These are phyloP conservation scores for Fusarium anguioides DNA, from an alignment of 2,329 filamentous ascomycete species.

Conservation along the genomic window DNA sequence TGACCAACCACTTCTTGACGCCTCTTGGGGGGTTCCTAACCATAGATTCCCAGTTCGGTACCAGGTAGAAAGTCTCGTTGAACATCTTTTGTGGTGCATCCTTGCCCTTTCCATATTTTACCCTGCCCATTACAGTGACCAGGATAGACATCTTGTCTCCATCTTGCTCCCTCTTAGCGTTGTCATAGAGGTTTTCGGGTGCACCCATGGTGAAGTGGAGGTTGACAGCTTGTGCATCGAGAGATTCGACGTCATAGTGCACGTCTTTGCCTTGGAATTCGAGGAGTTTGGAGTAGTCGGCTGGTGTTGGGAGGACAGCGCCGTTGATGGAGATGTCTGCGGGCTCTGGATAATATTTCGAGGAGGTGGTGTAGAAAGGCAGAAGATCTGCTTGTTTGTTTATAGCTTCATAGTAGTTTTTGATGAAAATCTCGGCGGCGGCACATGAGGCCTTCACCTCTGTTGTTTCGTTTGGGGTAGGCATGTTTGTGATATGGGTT, in stretches of 20 bases:
- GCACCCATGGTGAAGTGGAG: slow-evolving; percentile 69
- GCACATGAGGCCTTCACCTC: slow-evolving; percentile 58
- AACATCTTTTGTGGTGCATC: slow-evolving; percentile 76
- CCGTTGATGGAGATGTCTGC: slow-evolving; percentile 86
- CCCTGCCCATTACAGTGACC: slow-evolving; percentile 78
- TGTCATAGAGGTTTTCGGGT: slow-evolving; percentile 57
- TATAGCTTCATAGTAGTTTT: slow-evolving; percentile 80
- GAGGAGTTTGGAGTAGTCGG: slow-evolving; percentile 75
- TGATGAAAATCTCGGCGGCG: slow-evolving; percentile 79
- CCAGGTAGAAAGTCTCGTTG: slow-evolving; percentile 82
- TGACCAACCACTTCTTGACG: slow-evolving; percentile 71
- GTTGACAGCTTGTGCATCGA: slow-evolving; percentile 84
- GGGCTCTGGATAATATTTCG: slow-evolving; percentile 61
- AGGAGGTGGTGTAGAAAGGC: slow-evolving; percentile 76
- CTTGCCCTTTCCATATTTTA: slow-evolving; percentile 73
- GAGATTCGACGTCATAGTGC: slow-evolving; percentile 78
- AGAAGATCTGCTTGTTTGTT: slow-evolving; percentile 70
- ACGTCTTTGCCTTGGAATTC: slow-evolving; percentile 68
- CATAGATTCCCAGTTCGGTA: slow-evolving; percentile 76
- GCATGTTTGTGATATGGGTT: slow-evolving; percentile 43
- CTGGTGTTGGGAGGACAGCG: slow-evolving; percentile 69
- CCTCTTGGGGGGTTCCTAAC: slow-evolving; percentile 64
- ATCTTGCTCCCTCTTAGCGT: slow-evolving; percentile 58
- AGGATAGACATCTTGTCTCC: slow-evolving; percentile 74
- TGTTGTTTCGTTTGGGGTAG: slow-evolving; percentile 54